Conservation (phyloP, 345 rosid species). For the Rhizophora mangle region DNA sequence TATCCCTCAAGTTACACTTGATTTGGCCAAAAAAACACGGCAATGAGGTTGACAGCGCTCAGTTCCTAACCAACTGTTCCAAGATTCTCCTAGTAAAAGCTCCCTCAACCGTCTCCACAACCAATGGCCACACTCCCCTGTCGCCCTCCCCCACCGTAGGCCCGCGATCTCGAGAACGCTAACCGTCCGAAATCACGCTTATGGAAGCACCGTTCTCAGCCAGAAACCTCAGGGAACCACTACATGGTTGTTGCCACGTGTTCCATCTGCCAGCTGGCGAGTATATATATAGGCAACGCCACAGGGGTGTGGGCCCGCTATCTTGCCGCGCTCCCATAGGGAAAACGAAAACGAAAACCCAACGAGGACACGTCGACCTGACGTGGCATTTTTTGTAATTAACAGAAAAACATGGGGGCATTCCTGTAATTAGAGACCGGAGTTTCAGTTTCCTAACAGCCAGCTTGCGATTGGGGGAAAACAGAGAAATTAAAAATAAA, state of each 20-base stretch:
- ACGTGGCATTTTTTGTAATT: constrained; percentile 31
- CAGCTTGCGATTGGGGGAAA: constrained; percentile 19
- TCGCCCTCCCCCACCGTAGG: constrained; percentile 6
- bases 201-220: neutral
- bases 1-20: neutral
- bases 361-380: constrained; percentile 17
- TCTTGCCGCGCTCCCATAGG: constrained; percentile 14
- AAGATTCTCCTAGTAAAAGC: neutral
- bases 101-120: neutral
- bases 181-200: constrained; percentile 6
- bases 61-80: neutral
- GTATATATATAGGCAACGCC: neutral
- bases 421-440: neutral
- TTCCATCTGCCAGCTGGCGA: neutral
- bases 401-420: constrained; percentile 20
- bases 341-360: constrained; percentile 1
- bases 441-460: constrained; percentile 72
- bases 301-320: constrained; percentile 3
- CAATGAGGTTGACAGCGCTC: constrained; percentile 15
- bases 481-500: neutral
- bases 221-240: neutral
- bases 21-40: neutral
- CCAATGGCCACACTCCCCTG: constrained; percentile 3
- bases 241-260: constrained; percentile 12
- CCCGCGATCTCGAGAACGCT: constrained; percentile 11